Conservation (phyloP, 2,329 filamentous ascomycete species). For the Paraconiothyrium brasiliense region DNA sequence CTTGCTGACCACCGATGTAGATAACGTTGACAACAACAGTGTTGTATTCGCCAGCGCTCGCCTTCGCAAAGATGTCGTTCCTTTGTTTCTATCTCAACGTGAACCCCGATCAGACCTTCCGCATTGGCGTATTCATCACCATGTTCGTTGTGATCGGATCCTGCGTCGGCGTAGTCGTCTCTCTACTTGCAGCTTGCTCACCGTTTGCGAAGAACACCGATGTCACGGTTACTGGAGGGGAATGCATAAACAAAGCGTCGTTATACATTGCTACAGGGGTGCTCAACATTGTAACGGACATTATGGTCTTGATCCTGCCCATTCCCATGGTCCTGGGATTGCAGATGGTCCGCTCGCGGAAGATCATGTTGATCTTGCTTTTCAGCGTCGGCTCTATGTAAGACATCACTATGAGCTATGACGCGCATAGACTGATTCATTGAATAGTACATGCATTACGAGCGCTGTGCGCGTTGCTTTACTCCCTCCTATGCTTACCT, state of each 20-base stretch:
- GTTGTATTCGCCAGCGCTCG: conserved; percentile 23
- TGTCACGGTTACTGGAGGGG: conserved; percentile 23
- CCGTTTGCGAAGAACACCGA: conserved; percentile 30
- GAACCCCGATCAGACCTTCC: conserved; percentile 17
- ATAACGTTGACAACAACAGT: conserved; percentile 26
- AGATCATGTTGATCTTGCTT: conserved; percentile 24
- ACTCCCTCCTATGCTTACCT: conserved; percentile 23
- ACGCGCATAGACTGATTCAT: conserved; percentile 1
- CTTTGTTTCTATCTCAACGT: conserved; percentile 25
- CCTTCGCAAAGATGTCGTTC: conserved; percentile 27
- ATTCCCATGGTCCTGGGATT: conserved; percentile 26
- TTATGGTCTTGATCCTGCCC: conserved; percentile 24
- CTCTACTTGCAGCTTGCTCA: conserved; percentile 28
- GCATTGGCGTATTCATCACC: conserved; percentile 20
- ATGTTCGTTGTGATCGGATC: conserved; percentile 31
- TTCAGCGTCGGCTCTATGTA: conserved; percentile 25
- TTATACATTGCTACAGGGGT: conserved; percentile 30
- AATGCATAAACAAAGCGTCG: conserved; percentile 27
- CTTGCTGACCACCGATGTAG: conserved; percentile 14
- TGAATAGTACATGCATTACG: conserved; percentile 23
- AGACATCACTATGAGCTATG: not conserved
- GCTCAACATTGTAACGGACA: conserved; percentile 30
- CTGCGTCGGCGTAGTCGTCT: conserved; percentile 27
- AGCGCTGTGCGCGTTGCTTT: conserved; percentile 24
- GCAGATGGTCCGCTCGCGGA: conserved; percentile 25